A percentile compares a stretch with the other conserved stretches of the same genome.
phyloP scores from a whole-genome alignment of 768 basidiomycete genomes.

The Ramaria sp. region DNA sequence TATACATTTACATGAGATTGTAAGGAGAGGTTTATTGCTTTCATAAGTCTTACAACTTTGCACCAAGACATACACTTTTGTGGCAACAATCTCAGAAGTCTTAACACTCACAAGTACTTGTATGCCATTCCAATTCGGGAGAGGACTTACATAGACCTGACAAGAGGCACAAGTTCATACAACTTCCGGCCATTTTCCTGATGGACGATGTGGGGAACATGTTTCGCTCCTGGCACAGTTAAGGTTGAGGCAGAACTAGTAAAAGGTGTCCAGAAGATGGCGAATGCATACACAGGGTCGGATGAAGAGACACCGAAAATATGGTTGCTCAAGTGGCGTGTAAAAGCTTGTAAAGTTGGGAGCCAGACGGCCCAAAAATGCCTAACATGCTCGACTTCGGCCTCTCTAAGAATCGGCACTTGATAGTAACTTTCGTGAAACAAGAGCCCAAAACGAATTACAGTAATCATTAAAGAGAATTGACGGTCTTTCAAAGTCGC shows the following conservation, averaged over 20 bases:
- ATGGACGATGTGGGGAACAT: conserved; percentile 22
- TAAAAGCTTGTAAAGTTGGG: not conserved
- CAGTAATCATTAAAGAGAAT: not conserved
- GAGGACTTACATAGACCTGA: too few species aligned
- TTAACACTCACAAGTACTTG: too few species aligned
- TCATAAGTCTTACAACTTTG: too few species aligned
- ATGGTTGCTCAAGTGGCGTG: not conserved
- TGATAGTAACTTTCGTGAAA: not conserved
- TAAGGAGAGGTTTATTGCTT: too few species aligned
- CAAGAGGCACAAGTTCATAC: too few species aligned
- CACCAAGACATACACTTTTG: too few species aligned
- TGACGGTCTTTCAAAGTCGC: not conserved
- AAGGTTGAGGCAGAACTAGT: not conserved
- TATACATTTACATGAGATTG: too few species aligned
- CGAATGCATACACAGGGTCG: not conserved
- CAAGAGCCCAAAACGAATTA: not conserved
- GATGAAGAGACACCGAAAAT: not conserved
- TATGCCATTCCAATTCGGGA: too few species aligned
- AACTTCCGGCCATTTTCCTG: too few species aligned
- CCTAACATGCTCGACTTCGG: too few species aligned
- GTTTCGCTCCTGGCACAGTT: not conserved
- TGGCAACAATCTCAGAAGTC: too few species aligned
- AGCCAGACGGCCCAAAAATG: too few species aligned
- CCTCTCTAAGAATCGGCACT: not conserved
- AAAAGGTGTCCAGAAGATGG: not conserved